Evolutionary conservation across 495 filamentous ascomycete species (phyloP).

Genomic region (Physcia stellaris): DNA sequence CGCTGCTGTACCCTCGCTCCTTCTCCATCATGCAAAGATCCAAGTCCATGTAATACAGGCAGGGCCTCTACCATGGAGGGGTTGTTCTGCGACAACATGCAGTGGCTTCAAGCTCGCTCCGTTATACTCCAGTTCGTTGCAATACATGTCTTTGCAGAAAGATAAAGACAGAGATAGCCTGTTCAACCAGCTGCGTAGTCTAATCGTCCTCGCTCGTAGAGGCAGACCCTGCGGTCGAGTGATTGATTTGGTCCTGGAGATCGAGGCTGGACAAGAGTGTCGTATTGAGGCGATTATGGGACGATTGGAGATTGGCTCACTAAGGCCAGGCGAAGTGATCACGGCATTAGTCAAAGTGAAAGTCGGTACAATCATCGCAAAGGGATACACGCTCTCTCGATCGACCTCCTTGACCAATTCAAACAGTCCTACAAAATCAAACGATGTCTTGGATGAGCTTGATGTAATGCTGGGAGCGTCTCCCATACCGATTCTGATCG

Average conservation of each 20-base stretch:
- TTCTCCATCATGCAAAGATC: conserved; percentile 9
- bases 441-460: conserved; percentile 11
- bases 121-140: conserved; percentile 5
- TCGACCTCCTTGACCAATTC: neutral
- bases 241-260: conserved; percentile 9
- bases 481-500: conserved; percentile 11
- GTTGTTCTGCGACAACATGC: conserved; percentile 1
- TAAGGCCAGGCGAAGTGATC: conserved; percentile 11
- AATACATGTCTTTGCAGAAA: conserved; percentile 4
- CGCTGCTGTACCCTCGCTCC: conserved; percentile 2
- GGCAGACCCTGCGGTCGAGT: conserved; percentile 6
- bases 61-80: conserved; percentile 6
- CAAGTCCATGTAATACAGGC: conserved; percentile 15
- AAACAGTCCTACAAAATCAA: neutral
- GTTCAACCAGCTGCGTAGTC: conserved; percentile 6
- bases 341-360: conserved; percentile 8
- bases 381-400: neutral
- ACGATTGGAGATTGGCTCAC: neutral
- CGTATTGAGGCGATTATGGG: conserved; percentile 13
- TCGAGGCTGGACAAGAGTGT: conserved; percentile 9
- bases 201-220: conserved; percentile 11
- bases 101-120: conserved; percentile 20
- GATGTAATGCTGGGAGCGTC: conserved; percentile 12
- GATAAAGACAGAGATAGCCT: conserved; percentile 6
- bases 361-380: neutral